Conservation (phyloP, 2,329 filamentous ascomycete genomes). For the Didymella glomerata region DNA sequence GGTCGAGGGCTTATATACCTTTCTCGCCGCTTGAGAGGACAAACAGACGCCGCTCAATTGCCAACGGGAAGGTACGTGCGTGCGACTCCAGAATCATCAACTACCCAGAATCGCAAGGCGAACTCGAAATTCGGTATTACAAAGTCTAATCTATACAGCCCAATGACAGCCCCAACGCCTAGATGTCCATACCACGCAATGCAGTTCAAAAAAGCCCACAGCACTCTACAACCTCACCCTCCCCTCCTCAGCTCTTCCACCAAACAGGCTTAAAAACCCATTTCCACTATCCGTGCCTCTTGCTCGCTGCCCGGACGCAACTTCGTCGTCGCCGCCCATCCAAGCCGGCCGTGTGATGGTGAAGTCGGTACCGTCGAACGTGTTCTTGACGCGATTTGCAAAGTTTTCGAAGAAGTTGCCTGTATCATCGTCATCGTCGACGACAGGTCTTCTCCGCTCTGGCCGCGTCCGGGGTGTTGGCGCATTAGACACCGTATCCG, state of each 20-base stretch:
- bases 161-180: not conserved
- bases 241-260: conserved; percentile 45
- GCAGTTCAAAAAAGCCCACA: not conserved
- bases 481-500: conserved; percentile 3
- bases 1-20: too few species aligned
- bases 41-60: too few species aligned
- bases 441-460: conserved; percentile 34
- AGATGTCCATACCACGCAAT: not conserved
- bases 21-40: too few species aligned
- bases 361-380: conserved; percentile 75
- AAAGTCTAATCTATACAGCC: not conserved
- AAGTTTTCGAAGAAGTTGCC: conserved; percentile 86
- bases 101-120: too few species aligned
- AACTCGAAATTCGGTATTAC: not conserved
- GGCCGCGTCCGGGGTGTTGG: conserved; percentile 16
- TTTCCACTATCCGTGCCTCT: conserved; percentile 25
- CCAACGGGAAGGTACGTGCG: too few species aligned
- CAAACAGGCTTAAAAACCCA: conserved; percentile 45
- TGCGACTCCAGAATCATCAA: too few species aligned
- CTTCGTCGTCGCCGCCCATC: conserved; percentile 67
- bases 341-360: conserved; percentile 74
- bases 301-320: conserved; percentile 16
- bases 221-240: conserved; percentile 39
- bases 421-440: conserved; percentile 69
- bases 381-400: conserved; percentile 87